A percentile compares a stretch with the other conserved stretches of the same genome.
Evolutionary conservation across 352 stramenopile genomes (phyloP).

Genomic region (Phytophthora boehmeriae): DNA sequence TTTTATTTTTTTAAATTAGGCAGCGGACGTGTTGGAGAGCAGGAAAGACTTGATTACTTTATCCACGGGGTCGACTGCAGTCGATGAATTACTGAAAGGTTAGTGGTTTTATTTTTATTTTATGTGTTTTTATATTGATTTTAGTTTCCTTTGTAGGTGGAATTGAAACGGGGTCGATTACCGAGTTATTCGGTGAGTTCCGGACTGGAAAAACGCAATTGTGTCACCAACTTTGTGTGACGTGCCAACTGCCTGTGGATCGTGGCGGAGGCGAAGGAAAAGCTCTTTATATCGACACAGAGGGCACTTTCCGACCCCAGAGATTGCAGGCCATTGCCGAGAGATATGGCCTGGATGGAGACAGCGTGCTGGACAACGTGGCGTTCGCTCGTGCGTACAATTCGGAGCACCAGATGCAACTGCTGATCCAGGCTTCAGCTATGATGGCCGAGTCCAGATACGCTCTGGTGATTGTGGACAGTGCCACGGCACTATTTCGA

Average conservation of each 20-base stretch:
- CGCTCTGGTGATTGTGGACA: slow-evolving; percentile 97
- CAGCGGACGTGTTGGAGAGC: slow-evolving; percentile 86
- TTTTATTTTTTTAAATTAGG: slow-evolving; percentile 42
- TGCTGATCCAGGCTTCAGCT: slow-evolving; percentile 97
- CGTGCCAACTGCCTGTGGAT: slow-evolving; percentile 97
- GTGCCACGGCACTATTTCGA: slow-evolving; percentile 97
- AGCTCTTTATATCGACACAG: slow-evolving; percentile 99
- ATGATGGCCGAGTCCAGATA: slow-evolving; percentile 99
- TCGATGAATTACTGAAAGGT: slow-evolving; percentile 92
- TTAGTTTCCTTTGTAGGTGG: slow-evolving; percentile 68
- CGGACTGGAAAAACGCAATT: slow-evolving; percentile 99
- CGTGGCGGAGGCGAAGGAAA: slow-evolving; percentile 98
- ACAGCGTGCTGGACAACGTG: slow-evolving; percentile 98
- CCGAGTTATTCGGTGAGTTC: slow-evolving; percentile 99
- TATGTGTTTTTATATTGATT: background rate
- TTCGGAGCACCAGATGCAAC: slow-evolving; percentile 98
- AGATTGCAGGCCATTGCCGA: slow-evolving; percentile 97
- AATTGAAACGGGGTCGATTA: slow-evolving; percentile 98
- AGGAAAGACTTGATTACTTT: slow-evolving; percentile 94
- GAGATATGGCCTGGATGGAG: slow-evolving; percentile 96
- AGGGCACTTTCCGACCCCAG: slow-evolving; percentile 98
- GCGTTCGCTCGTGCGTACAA: slow-evolving; percentile 99
- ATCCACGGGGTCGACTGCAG: slow-evolving; percentile 91
- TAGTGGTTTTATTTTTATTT: background rate
- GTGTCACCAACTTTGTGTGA: slow-evolving; percentile 99